Base-by-base conservation (phyloP, 805 yeast species). In the Starmerella scarabaei region DNA sequence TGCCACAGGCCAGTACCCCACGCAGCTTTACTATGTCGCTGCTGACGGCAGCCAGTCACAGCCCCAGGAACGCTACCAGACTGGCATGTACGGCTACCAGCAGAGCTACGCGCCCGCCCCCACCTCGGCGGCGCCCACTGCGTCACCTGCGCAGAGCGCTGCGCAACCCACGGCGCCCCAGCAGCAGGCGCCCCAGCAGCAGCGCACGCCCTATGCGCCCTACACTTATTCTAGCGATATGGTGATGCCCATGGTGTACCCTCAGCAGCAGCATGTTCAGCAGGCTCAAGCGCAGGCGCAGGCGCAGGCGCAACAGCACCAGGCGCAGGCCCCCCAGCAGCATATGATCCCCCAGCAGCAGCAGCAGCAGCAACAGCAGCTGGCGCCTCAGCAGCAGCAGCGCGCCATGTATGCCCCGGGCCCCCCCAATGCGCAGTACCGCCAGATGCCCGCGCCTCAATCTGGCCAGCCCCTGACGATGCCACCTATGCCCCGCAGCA, bases 191-290 rank as follows among this genome's bases (percentile, higher is more conserved):
- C 37, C 19, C 26, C 35, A 32, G 35, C 19, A 16, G 8, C 33
- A 15, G 15, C 35, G 35, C 21, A 9, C 35, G 12, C 15, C 36
- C 12, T 21, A 21, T n/a, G 30, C 35, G 18, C 21, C 35, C 7
- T 37, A 37, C 33, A 36, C 48, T 17, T 45, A 47, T 34, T 24
- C 42, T 9, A 39, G 27, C 31, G 49, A 41, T 30, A 19, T 42
- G 20, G 35, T 45, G 44, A 14, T 15, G 17, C 26, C 35, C 24
- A 38, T 45, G 46, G 32, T 41, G 40, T 45, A 45, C 44, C 38
- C 40, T 15, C 33, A 37, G 14, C 39, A 36, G 21, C 34, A 28
- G 39, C 24, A 21, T 9, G 12, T 18, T 8, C 42, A 33, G 36
- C 48, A 36, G 37, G 39, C 37, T 30, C 44, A 32, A 41, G 39